Evolutionary conservation across 345 rosid genomes (phyloP), one percentile per base, ranked within the genome.

Genomic region (Laguncularia racemosa): DNA sequence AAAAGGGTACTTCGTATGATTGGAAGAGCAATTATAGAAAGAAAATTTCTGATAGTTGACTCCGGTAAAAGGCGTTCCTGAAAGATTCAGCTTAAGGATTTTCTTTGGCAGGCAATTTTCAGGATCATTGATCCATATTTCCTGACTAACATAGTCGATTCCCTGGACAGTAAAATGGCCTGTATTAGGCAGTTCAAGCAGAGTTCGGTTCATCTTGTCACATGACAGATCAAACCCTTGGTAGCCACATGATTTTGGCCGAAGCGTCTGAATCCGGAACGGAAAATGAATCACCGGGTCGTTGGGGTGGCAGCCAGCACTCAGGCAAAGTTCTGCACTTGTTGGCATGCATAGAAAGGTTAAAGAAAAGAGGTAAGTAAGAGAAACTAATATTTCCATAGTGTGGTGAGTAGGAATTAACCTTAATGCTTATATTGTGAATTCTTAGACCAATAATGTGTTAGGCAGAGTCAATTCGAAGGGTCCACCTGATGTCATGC

Each of bases 71-170:
- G 88, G 85, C 20, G 92, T 71, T 21, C 68, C 61, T 0, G 81
- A 64, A 59, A 90, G 82, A 73, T 86, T 59, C 19, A 86, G 76
- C 16, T 70, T 70, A 8, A 90, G 82, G 56, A 90, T 78, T 48
- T 79, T 73, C 18, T 28, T 50, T 1, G 95, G 85, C 20, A 90
- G 82, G 68, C 95, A 90, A 67, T 53, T 58, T 2, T 67, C 48
- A 0, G 77, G 86, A 55, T 90, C 95, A 50, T 72, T 86, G 48
- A 90, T 70, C 92, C 83, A 76, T 52, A 90, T 51, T 67, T 83
- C 82, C 23, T 84, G 95, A 12, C 71, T 57, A 0, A 40, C 81
- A 60, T 90, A 86, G 60, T 81, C 74, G 21, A 90, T 78, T 12
- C 50, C 72, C 10, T 62, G 79, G 63, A 90, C 70, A 48, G 43